Evolutionary conservation across 805 yeast species (phyloP), one percentile per base, ranked within the genome.

Genomic region (Naumovozyma baii): DNA sequence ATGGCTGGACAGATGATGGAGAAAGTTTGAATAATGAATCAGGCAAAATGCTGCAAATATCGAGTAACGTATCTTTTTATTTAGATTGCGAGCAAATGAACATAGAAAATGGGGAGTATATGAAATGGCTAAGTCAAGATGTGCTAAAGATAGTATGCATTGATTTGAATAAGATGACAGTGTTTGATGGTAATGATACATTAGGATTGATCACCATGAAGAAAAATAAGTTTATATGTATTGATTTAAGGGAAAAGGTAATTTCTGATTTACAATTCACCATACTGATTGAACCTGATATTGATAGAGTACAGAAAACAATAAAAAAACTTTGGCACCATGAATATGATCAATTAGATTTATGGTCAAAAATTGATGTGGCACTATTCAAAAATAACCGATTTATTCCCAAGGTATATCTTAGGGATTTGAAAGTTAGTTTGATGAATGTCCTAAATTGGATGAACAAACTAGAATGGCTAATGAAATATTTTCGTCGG

Each of bases 311-410:
- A 5, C 20, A 53, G 5, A 48, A 49, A 26, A 47, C 55, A 2
- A 15, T 59, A 28, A 57, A 52, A 33, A 57, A 55, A 37, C 36
- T 59, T 18, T 53, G 60, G 57, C 43, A 43, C 2, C 49, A 51
- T 18, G 48, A 54, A 8, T 57, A 50, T 31, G 45, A 50, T 9
- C 45, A 49, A 18, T 31, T 57, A 15, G 42, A 54, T 31, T n/a
- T 59, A 16, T 51, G 54, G 47, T 55, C 62, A 5, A 38, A 34
- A 18, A n/a, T 55, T 14, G 50, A 54, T 35, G 18, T 51, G 2
- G 40, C 47, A 7, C 12, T 57, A 7, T 44, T 45, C 13, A 57
- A 51, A 14, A 8, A 5, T 5, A 13, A 14, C 9, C 15, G 7
- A 12, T 29, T 29, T n/a, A 29, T 5, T n/a, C 15, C 31, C 7